These are phyloP conservation scores for Scheffersomyces illinoinensis DNA, from an alignment of 1,139 yeast species.

Conservation along the genomic window DNA sequence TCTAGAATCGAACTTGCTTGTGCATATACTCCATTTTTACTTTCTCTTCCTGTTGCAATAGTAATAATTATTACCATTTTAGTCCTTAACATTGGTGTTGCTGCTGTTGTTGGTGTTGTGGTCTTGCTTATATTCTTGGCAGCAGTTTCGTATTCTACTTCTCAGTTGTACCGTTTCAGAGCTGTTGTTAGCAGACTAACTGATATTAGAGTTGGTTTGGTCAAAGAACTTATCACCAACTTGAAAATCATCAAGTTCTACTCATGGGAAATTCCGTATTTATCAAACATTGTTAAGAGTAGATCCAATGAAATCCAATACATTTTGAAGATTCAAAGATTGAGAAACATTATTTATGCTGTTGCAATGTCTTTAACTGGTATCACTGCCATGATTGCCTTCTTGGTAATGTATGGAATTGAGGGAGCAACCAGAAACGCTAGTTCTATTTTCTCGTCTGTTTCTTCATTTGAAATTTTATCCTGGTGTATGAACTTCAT, in stretches of 20 bases:
- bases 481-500: conserved; percentile 52
- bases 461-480: conserved; percentile 66
- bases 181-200: conserved; percentile 29
- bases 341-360: conserved; percentile 60
- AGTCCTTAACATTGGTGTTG: conserved; percentile 26
- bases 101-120: conserved; percentile 32
- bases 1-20: conserved; percentile 20
- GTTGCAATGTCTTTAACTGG: conserved; percentile 58
- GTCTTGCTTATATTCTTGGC: conserved; percentile 22
- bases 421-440: conserved; percentile 49
- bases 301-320: conserved; percentile 52
- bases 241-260: conserved; percentile 39
- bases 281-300: conserved; percentile 38
- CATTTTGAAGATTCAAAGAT: conserved; percentile 47
- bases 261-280: conserved; percentile 69
- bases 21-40: conserved; percentile 13
- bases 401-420: conserved; percentile 61
- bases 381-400: conserved; percentile 68
- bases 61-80: conserved; percentile 52
- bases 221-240: conserved; percentile 38
- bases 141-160: conserved; percentile 7
- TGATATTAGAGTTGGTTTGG: conserved; percentile 32
- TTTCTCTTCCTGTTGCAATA: conserved; percentile 22
- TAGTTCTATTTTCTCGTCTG: conserved; percentile 71
- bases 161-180: conserved; percentile 12